These are phyloP conservation scores for Fusarium multiceps DNA, from an alignment of 2,329 filamentous ascomycete species.

Conservation along the genomic window DNA sequence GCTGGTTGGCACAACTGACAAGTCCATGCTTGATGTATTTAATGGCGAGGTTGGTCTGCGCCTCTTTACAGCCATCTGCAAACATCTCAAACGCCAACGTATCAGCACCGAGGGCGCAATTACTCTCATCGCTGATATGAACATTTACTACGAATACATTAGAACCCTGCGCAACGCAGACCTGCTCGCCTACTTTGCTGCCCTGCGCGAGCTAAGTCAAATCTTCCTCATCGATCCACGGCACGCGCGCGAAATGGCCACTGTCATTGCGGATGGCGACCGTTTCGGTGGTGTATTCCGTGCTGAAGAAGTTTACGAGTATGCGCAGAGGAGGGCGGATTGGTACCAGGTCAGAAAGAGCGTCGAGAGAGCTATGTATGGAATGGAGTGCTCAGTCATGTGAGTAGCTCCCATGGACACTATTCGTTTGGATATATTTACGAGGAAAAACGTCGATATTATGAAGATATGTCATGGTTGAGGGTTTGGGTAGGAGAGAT, in stretches of 20 bases:
- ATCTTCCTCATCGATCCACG: constrained; percentile 89
- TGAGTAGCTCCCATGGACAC: constrained; percentile 54
- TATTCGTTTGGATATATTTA: constrained; percentile 16
- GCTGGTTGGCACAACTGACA: constrained; percentile 94
- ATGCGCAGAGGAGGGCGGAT: constrained; percentile 91
- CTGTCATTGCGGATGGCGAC: constrained; percentile 91
- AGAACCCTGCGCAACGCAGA: constrained; percentile 84
- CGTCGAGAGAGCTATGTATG: constrained; percentile 97
- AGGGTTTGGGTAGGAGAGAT: constrained; percentile 21
- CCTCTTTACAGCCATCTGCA: constrained; percentile 91
- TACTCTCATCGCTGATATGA: constrained; percentile 96
- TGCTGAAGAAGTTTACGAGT: constrained; percentile 97
- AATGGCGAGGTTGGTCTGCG: constrained; percentile 96
- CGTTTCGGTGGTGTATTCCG: constrained; percentile 93
- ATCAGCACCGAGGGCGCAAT: constrained; percentile 90
- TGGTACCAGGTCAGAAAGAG: constrained; percentile 91
- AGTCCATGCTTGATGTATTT: constrained; percentile 98
- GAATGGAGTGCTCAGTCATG: constrained; percentile 89
- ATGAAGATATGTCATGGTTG: constrained; percentile 28
- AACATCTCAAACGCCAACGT: constrained; percentile 96
- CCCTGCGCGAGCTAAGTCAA: constrained; percentile 90
- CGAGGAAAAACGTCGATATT: constrained; percentile 14
- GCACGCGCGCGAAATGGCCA: constrained; percentile 94
- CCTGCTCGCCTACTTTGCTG: constrained; percentile 88
- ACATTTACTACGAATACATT: constrained; percentile 89